These are phyloP conservation scores for Sugiyamaella neomexicana DNA, from an alignment of 1,139 yeast genomes.

Conservation along the genomic window DNA sequence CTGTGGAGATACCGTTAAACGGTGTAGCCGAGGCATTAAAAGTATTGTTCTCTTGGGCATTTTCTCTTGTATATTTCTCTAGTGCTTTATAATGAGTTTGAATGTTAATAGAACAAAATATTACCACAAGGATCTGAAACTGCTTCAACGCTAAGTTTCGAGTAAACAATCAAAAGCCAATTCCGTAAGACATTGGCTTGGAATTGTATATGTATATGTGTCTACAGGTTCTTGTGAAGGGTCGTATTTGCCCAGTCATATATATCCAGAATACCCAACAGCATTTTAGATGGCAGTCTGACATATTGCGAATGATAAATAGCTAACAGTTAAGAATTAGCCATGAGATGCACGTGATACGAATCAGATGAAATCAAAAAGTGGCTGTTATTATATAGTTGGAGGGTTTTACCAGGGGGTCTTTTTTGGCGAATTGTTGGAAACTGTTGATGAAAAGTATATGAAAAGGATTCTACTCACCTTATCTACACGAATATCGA, in stretches of 20 bases:
- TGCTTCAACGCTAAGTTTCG: no score
- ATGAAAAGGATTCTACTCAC: no score
- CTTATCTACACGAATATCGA: neutral
- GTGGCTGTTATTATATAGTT: neutral
- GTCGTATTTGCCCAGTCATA: no score
- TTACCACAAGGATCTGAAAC: no score
- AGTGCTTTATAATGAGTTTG: conserved; percentile 1
- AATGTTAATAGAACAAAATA: conserved; percentile 1
- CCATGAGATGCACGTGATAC: neutral
- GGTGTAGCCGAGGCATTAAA: conserved; percentile 6
- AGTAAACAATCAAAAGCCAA: no score
- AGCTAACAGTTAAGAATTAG: no score
- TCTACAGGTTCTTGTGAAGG: no score
- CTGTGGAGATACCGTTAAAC: conserved; percentile 98
- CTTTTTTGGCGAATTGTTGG: neutral
- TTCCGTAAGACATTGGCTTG: no score
- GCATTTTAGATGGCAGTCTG: no score
- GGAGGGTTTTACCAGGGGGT: neutral
- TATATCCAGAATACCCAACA: no score
- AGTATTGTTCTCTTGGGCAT: conserved; percentile 2
- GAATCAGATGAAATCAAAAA: neutral
- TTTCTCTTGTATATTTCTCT: neutral
- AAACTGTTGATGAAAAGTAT: neutral
- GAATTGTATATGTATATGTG: no score
- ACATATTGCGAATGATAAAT: no score